Conservation (phyloP, 495 filamentous ascomycete species). For the Penicillium goetzii region DNA sequence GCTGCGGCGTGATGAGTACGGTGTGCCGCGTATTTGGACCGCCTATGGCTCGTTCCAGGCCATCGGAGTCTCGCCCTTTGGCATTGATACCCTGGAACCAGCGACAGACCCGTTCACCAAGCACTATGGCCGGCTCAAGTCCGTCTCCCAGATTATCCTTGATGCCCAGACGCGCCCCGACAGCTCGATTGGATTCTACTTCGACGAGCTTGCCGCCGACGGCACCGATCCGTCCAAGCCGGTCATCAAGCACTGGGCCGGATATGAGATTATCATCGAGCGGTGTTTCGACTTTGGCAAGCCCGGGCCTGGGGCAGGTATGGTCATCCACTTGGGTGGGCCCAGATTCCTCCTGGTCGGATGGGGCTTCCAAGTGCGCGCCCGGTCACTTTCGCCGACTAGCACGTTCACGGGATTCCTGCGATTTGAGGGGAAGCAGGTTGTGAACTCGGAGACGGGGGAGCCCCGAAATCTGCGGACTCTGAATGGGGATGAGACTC, state of each 20-base stretch:
- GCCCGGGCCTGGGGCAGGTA: conserved; percentile 44
- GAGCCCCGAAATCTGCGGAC: conserved; percentile 40
- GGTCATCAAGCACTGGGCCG: conserved; percentile 25
- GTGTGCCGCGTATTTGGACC: conserved; percentile 48
- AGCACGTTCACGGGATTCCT: conserved; percentile 51
- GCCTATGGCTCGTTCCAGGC: conserved; percentile 49
- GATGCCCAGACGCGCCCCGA: conserved; percentile 41
- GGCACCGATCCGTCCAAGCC: conserved; percentile 32
- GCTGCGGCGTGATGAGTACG: conserved; percentile 53
- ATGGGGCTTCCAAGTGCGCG: conserved; percentile 49
- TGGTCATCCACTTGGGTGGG: conserved; percentile 47
- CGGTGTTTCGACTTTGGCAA: conserved; percentile 55
- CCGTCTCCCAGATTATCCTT: conserved; percentile 42
- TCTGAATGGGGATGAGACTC: conserved; percentile 56
- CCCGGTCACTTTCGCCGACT: conserved; percentile 28
- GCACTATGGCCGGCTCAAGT: conserved; percentile 44
- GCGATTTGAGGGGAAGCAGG: conserved; percentile 45
- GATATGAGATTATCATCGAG: conserved; percentile 44
- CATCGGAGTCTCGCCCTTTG: conserved; percentile 50
- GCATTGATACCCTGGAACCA: conserved; percentile 48
- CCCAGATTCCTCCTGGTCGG: conserved; percentile 51
- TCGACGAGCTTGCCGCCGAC: conserved; percentile 42
- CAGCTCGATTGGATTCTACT: conserved; percentile 51
- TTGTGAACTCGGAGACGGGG: conserved; percentile 39
- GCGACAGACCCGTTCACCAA: conserved; percentile 40